These are phyloP conservation scores for Exophiala sp. DNA, from an alignment of 2,329 filamentous ascomycete genomes.

Conservation along the genomic window DNA sequence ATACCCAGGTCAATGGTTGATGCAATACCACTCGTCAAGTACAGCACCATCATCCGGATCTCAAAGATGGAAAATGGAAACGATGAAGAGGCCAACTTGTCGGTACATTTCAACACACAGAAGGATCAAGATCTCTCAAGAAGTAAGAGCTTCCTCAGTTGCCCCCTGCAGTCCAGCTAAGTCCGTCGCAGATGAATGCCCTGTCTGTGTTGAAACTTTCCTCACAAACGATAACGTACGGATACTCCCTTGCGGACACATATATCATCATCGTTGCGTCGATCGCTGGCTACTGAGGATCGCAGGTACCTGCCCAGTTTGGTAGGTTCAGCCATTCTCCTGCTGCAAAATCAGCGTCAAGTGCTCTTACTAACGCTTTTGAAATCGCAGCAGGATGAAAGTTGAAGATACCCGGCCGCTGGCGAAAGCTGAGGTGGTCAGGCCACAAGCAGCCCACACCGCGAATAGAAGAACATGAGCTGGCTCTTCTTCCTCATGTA, in stretches of 20 bases:
- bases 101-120: not conserved
- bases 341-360: not conserved
- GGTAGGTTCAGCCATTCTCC: not conserved
- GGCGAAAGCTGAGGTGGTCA: too few species aligned
- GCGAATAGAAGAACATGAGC: too few species aligned
- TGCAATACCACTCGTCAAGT: not conserved
- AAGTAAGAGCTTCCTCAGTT: not conserved
- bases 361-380: too few species aligned
- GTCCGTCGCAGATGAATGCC: conserved; percentile 2
- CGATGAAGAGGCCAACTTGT: not conserved
- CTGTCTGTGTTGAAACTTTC: conserved; percentile 6
- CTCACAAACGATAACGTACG: conserved; percentile 1
- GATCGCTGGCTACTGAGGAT: conserved; percentile 10
- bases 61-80: not conserved
- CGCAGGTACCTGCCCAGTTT: conserved; percentile 8
- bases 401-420: too few species aligned
- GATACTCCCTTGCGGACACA: conserved; percentile 9
- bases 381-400: too few species aligned
- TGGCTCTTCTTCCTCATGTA: too few species aligned
- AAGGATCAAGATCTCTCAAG: not conserved
- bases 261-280: conserved; percentile 7
- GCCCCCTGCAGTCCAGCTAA: not conserved
- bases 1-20: not conserved
- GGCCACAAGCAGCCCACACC: too few species aligned
- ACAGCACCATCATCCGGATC: not conserved